A percentile compares a stretch with the other conserved stretches of the same genome.
Evolutionary conservation across 108 stramenopile species (phyloP).

Genomic region (Skeletonema tropicum): DNA sequence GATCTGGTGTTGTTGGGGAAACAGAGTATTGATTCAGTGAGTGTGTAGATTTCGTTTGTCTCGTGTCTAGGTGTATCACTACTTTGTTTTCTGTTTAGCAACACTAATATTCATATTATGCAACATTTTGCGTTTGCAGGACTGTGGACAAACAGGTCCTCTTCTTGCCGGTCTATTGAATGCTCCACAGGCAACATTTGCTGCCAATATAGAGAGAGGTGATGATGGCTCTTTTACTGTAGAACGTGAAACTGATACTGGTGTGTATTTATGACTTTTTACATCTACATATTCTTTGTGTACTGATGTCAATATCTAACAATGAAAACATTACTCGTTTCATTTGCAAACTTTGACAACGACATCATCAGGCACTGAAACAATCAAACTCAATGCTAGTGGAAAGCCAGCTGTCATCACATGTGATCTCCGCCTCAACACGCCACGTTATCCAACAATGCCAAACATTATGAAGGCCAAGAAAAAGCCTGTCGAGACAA

Average conservation of each 20-base stretch:
- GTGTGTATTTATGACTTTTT: slow-evolving; percentile 56
- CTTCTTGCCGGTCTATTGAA: slow-evolving; percentile 96
- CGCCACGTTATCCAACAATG: slow-evolving; percentile 98
- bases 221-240: slow-evolving; percentile 77
- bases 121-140: slow-evolving; percentile 26
- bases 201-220: slow-evolving; percentile 80
- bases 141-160: slow-evolving; percentile 89
- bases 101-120: background rate
- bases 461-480: slow-evolving; percentile 99
- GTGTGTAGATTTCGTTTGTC: slow-evolving; percentile 56
- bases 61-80: background rate
- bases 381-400: slow-evolving; percentile 59
- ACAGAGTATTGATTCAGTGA: slow-evolving; percentile 95
- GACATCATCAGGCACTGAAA: slow-evolving; percentile 69
- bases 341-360: background rate
- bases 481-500: slow-evolving; percentile 96
- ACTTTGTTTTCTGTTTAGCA: background rate
- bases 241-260: slow-evolving; percentile 97
- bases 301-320: background rate
- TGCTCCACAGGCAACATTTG: slow-evolving; percentile 98
- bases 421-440: slow-evolving; percentile 97
- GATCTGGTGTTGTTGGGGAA: slow-evolving; percentile 97
- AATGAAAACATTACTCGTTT: background rate
- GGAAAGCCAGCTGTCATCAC: slow-evolving; percentile 94
- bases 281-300: background rate